Evolutionary conservation across 371 early-diverging fungal species (phyloP), one percentile per base, ranked within the genome.

Genomic region (Syncephalastrum racemosum): DNA sequence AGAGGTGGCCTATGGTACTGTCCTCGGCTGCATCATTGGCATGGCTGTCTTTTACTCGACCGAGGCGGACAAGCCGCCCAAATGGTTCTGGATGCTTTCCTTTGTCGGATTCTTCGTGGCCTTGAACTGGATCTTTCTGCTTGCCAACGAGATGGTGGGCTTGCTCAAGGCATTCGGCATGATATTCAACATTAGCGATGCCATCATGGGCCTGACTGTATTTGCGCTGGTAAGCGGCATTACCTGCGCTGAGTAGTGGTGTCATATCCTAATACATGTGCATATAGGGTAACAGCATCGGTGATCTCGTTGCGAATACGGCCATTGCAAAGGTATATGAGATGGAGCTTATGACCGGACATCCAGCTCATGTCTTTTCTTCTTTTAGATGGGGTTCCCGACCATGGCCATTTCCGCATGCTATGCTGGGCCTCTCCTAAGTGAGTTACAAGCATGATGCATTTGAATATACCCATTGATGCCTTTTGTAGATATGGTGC

Each of bases 371-470:
- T 42, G 13, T 53, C 5, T 45, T 41, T 16, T 42, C 8, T 8
- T 16, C 39, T 44, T 2, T 25, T 53, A 74, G 67, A 86, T 90
- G 88, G 93, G 93, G 10, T 89, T 82, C 46, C 92, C 93, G 5
- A 84, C 81, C 31, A 93, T 93, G 93, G 93, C 91, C 1, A 78
- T 93, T 22, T 83, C 88, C 14, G 94, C 93, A 2, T 92, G 92
- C 55, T 93, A 91, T 67, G 92, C 91, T 23, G 87, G 91, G 4
- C 93, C 93, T 1, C 73, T 92, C 71, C 60, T 92, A 27, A 90
- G 86, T 88, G 78, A 70, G 77, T 66, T 3, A 12, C 8, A 5
- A 19, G 54, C 8, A 53, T n/a, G 19, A 10, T 53, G 10, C 15
- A 19, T 43, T 6, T 20, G 13, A 5, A 47, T 46, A 7, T 40